A percentile compares a stretch with the other conserved stretches of the same genome.
These are phyloP conservation scores for Paramecium sonneborni DNA, from an alignment of 73 alveolate genomes.

Conservation along the genomic window DNA sequence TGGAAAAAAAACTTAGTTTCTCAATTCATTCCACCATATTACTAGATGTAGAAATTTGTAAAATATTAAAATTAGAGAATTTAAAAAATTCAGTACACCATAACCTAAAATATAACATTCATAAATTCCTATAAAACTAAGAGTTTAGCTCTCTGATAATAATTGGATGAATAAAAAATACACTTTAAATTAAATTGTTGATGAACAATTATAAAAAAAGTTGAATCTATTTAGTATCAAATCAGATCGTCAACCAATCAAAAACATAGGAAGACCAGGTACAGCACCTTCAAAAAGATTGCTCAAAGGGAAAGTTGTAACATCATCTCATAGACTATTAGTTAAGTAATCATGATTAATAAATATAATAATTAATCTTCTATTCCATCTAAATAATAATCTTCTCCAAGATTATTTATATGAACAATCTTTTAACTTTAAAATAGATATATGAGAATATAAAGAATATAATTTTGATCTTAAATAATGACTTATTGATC, in stretches of 20 bases:
- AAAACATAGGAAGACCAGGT: neutral
- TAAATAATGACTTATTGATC: neutral
- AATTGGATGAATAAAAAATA: neutral
- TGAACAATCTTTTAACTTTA: neutral
- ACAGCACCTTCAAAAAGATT: conserved; percentile 15
- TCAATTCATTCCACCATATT: neutral
- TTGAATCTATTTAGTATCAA: neutral
- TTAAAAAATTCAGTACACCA: neutral
- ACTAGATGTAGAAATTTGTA: neutral
- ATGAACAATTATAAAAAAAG: neutral
- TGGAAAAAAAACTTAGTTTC: neutral
- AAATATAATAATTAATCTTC: neutral
- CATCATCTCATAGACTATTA: conserved; percentile 12
- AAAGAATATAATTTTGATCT: too few relatives aligned
- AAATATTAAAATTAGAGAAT: neutral
- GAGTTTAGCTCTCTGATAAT: neutral
- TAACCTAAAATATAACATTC: neutral
- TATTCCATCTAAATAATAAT: neutral
- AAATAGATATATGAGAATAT: neutral
- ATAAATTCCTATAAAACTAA: neutral
- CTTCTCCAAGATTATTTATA: neutral
- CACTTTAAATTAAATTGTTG: neutral
- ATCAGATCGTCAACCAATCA: neutral
- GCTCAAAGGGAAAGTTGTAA: neutral
- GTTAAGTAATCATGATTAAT: neutral